Conservation (phyloP, 2,329 filamentous ascomycete species). For the Xylariaceae sp. region DNA sequence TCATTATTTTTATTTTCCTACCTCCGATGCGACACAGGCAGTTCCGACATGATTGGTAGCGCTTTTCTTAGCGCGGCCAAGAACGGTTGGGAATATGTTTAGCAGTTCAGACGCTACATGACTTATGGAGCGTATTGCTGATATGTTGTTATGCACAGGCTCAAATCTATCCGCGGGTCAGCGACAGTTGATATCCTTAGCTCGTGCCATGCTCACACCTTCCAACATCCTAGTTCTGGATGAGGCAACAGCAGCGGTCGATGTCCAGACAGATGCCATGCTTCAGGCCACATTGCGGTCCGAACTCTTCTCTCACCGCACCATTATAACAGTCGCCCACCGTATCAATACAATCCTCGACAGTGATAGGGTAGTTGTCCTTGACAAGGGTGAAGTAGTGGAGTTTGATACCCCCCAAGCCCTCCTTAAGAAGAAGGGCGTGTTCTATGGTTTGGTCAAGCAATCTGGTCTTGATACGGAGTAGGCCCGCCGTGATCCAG, state of each 20-base stretch:
- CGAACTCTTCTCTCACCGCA: constrained; percentile 81
- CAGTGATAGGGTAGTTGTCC: constrained; percentile 87
- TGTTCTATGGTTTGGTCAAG: constrained; percentile 89
- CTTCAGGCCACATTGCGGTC: constrained; percentile 68
- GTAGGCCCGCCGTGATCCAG: constrained; percentile 27
- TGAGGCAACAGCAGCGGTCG: constrained; percentile 85
- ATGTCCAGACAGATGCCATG: constrained; percentile 71
- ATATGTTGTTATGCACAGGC: constrained; percentile 56
- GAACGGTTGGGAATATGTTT: background rate
- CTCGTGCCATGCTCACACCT: constrained; percentile 90
- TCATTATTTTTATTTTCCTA: constrained; percentile 30
- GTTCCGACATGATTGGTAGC: constrained; percentile 8
- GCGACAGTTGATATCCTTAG: constrained; percentile 90
- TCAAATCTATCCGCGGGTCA: constrained; percentile 96
- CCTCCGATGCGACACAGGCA: constrained; percentile 45
- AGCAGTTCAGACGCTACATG: background rate
- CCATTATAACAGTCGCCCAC: constrained; percentile 98
- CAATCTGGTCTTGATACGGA: constrained; percentile 77
- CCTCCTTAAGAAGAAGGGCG: constrained; percentile 74
- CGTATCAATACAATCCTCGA: constrained; percentile 96
- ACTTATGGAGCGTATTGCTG: constrained; percentile 20
- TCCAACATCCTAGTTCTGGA: constrained; percentile 97
- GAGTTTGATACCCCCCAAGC: constrained; percentile 90
- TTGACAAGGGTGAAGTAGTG: constrained; percentile 86
- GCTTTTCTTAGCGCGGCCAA: background rate